Evolutionary conservation across 2,329 filamentous ascomycete genomes (phyloP).

Genomic region (Elsinoe batatas): DNA sequence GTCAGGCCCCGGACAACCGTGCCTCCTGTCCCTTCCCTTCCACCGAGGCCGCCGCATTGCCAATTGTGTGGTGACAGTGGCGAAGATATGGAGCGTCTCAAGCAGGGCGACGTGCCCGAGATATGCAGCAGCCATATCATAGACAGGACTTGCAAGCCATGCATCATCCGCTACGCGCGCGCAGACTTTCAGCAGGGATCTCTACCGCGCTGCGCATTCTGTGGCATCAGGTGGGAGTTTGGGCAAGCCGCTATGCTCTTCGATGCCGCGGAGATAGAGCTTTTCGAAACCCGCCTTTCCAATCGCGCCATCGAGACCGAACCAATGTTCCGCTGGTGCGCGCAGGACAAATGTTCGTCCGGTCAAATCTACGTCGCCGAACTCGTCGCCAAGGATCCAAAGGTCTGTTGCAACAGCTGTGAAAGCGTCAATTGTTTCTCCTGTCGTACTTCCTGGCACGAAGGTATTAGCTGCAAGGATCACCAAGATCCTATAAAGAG

Average conservation of each 20-base stretch:
- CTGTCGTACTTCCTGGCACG: slow-evolving; percentile 12
- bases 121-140: not conserved
- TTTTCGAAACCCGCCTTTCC: slow-evolving; percentile 5
- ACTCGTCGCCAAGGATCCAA: not conserved
- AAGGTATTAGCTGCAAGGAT: slow-evolving; percentile 12
- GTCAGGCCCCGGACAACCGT: too few relatives aligned
- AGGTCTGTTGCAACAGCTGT: slow-evolving; percentile 12
- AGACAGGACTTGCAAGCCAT: not conserved
- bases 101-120: not conserved
- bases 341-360: slow-evolving; percentile 8
- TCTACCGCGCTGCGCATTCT: not conserved
- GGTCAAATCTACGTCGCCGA: slow-evolving; percentile 11
- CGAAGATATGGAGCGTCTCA: not conserved
- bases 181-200: not conserved
- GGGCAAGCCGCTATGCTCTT: not conserved
- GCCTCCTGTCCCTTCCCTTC: too few relatives aligned
- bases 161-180: not conserved
- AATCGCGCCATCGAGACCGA: slow-evolving; percentile 11
- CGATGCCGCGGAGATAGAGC: not conserved
- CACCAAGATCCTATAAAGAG: slow-evolving; percentile 13
- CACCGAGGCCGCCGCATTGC: not conserved
- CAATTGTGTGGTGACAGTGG: not conserved
- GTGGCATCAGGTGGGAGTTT: not conserved
- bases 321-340: slow-evolving; percentile 13
- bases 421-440: slow-evolving; percentile 13